Conservation (phyloP, 805 yeast species). For the Kazachstania bromeliacearum region DNA sequence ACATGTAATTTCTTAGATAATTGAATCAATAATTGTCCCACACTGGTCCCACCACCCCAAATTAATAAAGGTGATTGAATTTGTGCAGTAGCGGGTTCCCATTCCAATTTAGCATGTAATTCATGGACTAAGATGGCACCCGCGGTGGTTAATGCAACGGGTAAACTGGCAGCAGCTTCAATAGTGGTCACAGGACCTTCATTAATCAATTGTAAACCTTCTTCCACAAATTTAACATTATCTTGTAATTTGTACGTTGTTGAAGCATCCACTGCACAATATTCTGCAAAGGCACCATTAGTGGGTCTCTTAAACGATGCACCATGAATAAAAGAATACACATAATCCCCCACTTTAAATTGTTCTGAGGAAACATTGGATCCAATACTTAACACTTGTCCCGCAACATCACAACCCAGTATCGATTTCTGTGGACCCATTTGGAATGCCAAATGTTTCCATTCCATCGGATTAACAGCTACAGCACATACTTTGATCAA, state of each 20-base stretch:
- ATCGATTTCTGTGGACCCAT: constrained; percentile 39
- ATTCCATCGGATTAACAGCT: constrained; percentile 63
- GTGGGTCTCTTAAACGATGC: constrained; percentile 32
- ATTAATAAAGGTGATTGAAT: constrained; percentile 37
- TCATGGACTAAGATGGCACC: constrained; percentile 32
- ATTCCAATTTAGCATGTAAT: constrained; percentile 13
- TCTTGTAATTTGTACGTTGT: constrained; percentile 15
- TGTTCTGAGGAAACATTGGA: constrained; percentile 25
- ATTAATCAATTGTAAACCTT: constrained; percentile 7
- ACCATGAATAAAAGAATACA: constrained; percentile 48
- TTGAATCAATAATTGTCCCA: constrained; percentile 52
- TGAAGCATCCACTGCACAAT: constrained; percentile 33
- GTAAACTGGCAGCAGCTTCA: constrained; percentile 57
- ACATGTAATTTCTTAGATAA: constrained; percentile 40
- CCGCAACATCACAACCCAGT: constrained; percentile 54
- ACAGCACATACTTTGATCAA: constrained; percentile 45
- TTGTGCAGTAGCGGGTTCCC: constrained; percentile 23
- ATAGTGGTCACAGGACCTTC: constrained; percentile 35
- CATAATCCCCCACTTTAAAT: constrained; percentile 44
- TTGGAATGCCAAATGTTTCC: constrained; percentile 43
- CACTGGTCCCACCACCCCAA: constrained; percentile 65
- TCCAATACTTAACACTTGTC: constrained; percentile 45
- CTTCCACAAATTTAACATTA: constrained; percentile 1
- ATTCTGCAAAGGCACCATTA: constrained; percentile 54
- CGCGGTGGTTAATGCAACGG: constrained; percentile 44